Conservation (phyloP, 164 flowering plant species). For the Sedum album region DNA sequence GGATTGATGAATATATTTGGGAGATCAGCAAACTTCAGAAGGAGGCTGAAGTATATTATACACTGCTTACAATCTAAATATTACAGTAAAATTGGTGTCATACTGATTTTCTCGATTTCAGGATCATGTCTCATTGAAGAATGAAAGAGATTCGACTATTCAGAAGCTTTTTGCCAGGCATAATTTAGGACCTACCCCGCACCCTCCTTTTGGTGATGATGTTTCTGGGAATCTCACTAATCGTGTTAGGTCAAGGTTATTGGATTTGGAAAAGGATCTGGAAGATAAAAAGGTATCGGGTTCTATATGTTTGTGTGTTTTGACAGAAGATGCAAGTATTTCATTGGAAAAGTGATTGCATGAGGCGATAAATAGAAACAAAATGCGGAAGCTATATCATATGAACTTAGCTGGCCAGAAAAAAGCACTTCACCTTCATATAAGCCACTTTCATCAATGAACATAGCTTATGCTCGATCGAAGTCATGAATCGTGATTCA, state of each 20-base stretch:
- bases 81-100: not conserved
- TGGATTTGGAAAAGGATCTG: slow-evolving; percentile 59
- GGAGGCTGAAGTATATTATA: slow-evolving; percentile 61
- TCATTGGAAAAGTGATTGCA: not conserved
- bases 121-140: slow-evolving; percentile 51
- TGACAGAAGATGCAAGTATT: not conserved
- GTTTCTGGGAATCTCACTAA: slow-evolving; percentile 46
- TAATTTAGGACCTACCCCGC: slow-evolving; percentile 64
- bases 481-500: not conserved
- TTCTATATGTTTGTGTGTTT: not conserved
- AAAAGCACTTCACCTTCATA: not conserved
- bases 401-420: not conserved
- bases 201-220: slow-evolving; percentile 55
- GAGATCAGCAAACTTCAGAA: slow-evolving; percentile 75
- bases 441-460: not conserved
- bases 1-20: slow-evolving; percentile 28
- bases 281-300: slow-evolving; percentile 57
- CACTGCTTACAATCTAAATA: slow-evolving; percentile 1
- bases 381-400: not conserved
- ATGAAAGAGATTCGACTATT: slow-evolving; percentile 58
- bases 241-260: slow-evolving; percentile 47
- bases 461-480: not conserved
- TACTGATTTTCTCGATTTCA: slow-evolving; percentile 19
- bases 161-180: slow-evolving; percentile 47
- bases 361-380: not conserved